Conservation (phyloP, 495 filamentous ascomycete genomes). For the Hypomontagnella monticulosa region DNA sequence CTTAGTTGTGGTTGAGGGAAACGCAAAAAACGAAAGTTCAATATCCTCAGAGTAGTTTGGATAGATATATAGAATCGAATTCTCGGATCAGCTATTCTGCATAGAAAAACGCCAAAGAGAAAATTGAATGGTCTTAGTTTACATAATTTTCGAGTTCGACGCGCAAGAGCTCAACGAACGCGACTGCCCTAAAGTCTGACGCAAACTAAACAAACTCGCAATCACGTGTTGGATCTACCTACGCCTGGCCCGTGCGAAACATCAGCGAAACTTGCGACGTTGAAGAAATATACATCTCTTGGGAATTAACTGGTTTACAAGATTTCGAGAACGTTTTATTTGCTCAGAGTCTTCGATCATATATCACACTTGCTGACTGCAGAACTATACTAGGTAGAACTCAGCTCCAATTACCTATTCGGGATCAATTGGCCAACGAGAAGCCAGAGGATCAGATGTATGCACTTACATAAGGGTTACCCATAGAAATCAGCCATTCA, state of each 20-base stretch:
- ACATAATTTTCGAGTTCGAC: slow-evolving; percentile 3
- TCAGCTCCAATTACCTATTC: slow-evolving; percentile 16
- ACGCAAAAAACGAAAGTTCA: not conserved
- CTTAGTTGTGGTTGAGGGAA: too few relatives aligned
- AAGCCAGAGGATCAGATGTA: not conserved
- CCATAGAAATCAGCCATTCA: slow-evolving; percentile 7
- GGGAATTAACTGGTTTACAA: too few relatives aligned
- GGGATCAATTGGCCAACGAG: slow-evolving; percentile 14
- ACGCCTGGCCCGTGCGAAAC: too few relatives aligned
- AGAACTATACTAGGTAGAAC: not conserved
- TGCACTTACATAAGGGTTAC: slow-evolving; percentile 3
- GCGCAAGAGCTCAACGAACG: slow-evolving; percentile 7
- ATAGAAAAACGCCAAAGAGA: not conserved
- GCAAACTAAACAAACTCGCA: slow-evolving; percentile 6
- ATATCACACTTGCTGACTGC: not conserved
- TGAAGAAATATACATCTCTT: too few relatives aligned
- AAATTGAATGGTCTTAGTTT: not conserved
- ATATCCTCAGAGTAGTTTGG: not conserved
- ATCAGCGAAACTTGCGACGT: not conserved
- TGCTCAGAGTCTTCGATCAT: not conserved
- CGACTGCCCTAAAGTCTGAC: slow-evolving; percentile 9
- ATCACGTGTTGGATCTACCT: slow-evolving; percentile 29
- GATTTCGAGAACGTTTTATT: too few relatives aligned
- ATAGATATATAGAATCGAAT: not conserved
- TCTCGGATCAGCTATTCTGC: not conserved